A percentile compares a stretch with the other conserved stretches of the same genome.
These are phyloP conservation scores for Fusarium domesticum DNA, from an alignment of 2,329 filamentous ascomycete genomes.

Conservation along the genomic window DNA sequence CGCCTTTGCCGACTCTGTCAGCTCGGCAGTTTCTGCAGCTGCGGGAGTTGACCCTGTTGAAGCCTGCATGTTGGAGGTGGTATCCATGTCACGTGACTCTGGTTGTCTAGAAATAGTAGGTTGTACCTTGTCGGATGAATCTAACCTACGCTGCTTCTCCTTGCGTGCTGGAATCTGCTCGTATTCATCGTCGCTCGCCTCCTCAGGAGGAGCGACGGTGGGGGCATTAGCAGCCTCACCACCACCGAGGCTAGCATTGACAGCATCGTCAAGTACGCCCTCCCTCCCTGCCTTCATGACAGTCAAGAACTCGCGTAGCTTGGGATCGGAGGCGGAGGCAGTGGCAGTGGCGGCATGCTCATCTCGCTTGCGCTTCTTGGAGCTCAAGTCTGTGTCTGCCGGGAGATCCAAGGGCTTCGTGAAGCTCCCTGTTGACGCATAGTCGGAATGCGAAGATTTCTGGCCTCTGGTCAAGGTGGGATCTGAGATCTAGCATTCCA, in stretches of 20 bases:
- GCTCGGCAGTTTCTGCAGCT: constrained; percentile 21
- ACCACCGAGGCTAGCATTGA: constrained; percentile 18
- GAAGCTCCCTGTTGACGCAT: constrained; percentile 14
- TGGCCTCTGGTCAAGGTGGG: constrained; percentile 35
- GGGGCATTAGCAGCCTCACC: constrained; percentile 21
- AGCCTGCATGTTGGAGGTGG: constrained; percentile 7
- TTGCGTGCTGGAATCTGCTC: constrained; percentile 59
- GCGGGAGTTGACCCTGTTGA: constrained; percentile 3
- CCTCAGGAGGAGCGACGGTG: constrained; percentile 44
- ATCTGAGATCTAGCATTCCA: constrained; percentile 47
- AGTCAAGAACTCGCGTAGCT: constrained; percentile 80
- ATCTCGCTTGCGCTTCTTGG: constrained; percentile 67
- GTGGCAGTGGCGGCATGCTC: no score
- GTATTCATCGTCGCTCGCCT: constrained; percentile 73
- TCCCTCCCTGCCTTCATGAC: constrained; percentile 64
- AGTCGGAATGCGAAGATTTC: constrained; percentile 26
- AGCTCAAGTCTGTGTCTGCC: constrained; percentile 36
- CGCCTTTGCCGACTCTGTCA: constrained; percentile 21
- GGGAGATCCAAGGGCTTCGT: constrained; percentile 16
- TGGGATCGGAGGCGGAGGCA: constrained; percentile 66
- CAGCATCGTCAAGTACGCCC: constrained; percentile 34
- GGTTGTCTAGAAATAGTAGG: constrained; percentile 15
- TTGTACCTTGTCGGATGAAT: constrained; percentile 26
- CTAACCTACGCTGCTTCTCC: constrained; percentile 42
- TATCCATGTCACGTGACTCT: constrained; percentile 19